Evolutionary conservation across 1,139 yeast genomes (phyloP).

Genomic region (Hyphopichia fennica): DNA sequence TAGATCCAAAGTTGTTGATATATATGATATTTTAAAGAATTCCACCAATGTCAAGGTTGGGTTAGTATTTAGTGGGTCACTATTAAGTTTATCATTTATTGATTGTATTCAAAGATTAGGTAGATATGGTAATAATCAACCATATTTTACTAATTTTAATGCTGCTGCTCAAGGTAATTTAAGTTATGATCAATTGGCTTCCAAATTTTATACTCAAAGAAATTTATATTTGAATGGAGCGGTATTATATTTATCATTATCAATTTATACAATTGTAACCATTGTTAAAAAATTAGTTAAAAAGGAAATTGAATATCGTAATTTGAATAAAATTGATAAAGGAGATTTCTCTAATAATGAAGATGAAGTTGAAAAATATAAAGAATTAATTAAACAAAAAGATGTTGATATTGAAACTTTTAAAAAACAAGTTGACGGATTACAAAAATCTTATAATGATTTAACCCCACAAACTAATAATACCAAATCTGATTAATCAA

Average conservation of each 20-base stretch:
- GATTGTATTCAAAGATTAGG: conserved; percentile 58
- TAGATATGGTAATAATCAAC: conserved; percentile 25
- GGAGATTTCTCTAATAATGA: conserved; percentile 17
- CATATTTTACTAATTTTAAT: conserved; percentile 21
- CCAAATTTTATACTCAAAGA: conserved; percentile 68
- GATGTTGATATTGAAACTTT: conserved; percentile 50
- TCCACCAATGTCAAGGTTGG: conserved; percentile 53
- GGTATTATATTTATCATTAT: conserved; percentile 57
- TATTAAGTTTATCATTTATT: conserved; percentile 55
- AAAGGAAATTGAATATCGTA: conserved; percentile 49
- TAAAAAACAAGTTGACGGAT: conserved; percentile 53
- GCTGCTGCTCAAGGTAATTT: conserved; percentile 12
- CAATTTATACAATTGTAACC: conserved; percentile 57
- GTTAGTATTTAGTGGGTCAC: conserved; percentile 39
- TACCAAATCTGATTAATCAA: conserved; percentile 3
- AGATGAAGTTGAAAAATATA: conserved; percentile 39
- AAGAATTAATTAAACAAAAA: conserved; percentile 43
- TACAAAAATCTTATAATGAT: conserved; percentile 54
- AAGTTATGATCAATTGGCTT: conserved; percentile 44
- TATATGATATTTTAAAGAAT: conserved; percentile 33
- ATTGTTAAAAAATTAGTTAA: conserved; percentile 58
- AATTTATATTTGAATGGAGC: conserved; percentile 73
- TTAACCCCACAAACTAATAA: conserved; percentile 21
- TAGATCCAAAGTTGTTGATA: conserved; percentile 45
- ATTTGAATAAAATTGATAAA: conserved; percentile 18